Evolutionary conservation across 2,329 filamentous ascomycete genomes (phyloP).

Genomic region (Boeremia lycopersici): DNA sequence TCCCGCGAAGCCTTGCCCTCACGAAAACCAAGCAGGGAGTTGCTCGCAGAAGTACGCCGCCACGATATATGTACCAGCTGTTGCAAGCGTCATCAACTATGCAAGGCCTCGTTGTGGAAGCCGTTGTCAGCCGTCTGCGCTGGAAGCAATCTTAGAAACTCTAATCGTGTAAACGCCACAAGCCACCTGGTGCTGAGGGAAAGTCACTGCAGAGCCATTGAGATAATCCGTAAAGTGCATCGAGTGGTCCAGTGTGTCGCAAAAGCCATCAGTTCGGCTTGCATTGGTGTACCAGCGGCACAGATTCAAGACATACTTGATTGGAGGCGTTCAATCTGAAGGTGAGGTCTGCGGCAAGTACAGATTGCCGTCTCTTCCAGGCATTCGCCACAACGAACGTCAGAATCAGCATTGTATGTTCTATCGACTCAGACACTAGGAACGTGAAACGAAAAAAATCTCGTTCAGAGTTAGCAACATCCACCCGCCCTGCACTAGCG

Average conservation of each 20-base stretch:
- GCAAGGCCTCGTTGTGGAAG: slow-evolving; percentile 7
- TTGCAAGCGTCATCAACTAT: slow-evolving; percentile 18
- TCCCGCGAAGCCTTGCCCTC: slow-evolving; percentile 3
- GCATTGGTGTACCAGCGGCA: slow-evolving; percentile 10
- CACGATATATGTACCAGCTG: slow-evolving; percentile 2
- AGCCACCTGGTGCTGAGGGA: not conserved
- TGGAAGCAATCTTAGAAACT: not conserved
- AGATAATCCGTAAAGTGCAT: not conserved
- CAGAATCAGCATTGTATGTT: slow-evolving; percentile 6
- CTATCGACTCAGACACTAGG: slow-evolving; percentile 18
- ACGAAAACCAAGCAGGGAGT: not conserved
- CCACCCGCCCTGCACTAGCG: slow-evolving; percentile 7
- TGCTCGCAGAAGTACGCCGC: slow-evolving; percentile 1
- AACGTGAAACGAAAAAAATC: slow-evolving; percentile 36
- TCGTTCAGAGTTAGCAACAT: slow-evolving; percentile 15
- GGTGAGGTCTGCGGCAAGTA: too few species aligned
- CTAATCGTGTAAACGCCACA: not conserved
- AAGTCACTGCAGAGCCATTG: too few species aligned
- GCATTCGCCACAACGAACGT: slow-evolving; percentile 4
- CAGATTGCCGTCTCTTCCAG: not conserved
- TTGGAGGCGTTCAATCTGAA: too few species aligned
- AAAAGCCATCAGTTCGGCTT: slow-evolving; percentile 3
- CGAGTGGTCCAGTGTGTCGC: slow-evolving; percentile 1
- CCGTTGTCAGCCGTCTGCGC: not conserved
- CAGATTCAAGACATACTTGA: slow-evolving; percentile 13